Conservation (phyloP, 139 green algal genomes). For the Dunaliella sp. region DNA sequence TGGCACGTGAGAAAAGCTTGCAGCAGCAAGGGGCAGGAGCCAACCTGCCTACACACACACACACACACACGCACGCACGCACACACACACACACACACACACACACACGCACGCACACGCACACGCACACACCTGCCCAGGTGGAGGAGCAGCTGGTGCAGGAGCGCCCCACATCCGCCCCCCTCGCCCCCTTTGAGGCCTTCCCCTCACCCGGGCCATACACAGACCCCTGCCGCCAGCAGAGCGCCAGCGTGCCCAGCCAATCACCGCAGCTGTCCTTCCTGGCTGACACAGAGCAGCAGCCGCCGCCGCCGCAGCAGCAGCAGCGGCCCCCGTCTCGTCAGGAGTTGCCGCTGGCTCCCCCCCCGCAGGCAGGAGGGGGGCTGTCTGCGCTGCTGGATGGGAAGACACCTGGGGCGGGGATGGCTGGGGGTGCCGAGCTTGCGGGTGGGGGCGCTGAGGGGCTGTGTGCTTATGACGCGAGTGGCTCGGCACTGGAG, state of each 20-base stretch:
- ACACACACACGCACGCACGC: too few relatives aligned
- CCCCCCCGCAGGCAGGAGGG: too few relatives aligned
- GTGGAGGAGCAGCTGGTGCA: not conserved
- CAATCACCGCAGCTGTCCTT: not conserved
- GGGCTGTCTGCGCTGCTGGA: not conserved
- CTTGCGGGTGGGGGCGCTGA: too few relatives aligned
- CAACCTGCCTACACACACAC: too few relatives aligned
- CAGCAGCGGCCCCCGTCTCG: not conserved
- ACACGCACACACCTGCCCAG: too few relatives aligned
- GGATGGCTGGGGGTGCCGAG: not conserved
- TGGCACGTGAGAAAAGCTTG: too few relatives aligned
- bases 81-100: too few relatives aligned
- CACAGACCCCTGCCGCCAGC: not conserved
- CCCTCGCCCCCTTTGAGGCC: not conserved
- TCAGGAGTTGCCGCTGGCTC: too few relatives aligned
- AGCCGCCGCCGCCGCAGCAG: not conserved
- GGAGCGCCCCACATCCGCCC: not conserved
- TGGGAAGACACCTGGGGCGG: not conserved
- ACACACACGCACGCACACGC: too few relatives aligned
- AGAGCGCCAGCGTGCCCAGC: not conserved
- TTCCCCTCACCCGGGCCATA: not conserved
- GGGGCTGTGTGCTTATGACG: not conserved
- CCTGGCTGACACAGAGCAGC: not conserved
- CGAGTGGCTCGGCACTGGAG: not conserved
- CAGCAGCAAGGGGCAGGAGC: too few relatives aligned